Conservation (phyloP, 129 eudicot genomes). For the Heracleum sosnowskyi region DNA sequence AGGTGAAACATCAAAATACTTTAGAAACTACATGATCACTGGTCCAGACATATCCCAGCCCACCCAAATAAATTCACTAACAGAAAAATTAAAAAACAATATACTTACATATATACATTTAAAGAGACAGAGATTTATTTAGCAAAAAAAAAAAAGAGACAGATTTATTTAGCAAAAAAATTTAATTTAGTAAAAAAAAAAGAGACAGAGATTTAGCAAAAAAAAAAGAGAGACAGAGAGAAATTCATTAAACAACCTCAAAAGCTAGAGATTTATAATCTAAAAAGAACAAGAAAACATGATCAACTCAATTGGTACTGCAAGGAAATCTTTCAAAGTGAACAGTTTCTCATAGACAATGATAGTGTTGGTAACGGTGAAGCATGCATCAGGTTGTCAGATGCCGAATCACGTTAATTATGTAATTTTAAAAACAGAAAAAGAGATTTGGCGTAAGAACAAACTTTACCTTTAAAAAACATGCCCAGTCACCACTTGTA, state of each 20-base stretch:
- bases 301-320: neutral
- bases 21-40: neutral
- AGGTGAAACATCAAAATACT: neutral
- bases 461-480: conserved; percentile 67
- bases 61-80: neutral
- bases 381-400: conserved; percentile 5
- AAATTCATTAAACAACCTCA: neutral
- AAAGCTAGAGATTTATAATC: neutral
- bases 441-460: conserved; percentile 6
- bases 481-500: conserved; percentile 78
- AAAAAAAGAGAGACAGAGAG: neutral
- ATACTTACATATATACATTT: neutral
- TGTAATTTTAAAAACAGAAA: neutral
- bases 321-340: neutral
- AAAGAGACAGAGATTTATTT: no score
- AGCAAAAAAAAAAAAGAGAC: no score
- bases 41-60: conserved; percentile 4
- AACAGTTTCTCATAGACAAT: neutral
- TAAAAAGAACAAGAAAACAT: neutral
- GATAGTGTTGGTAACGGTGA: neutral
- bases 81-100: neutral
- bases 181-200: no score
- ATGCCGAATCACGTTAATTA: neutral
- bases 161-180: no score
- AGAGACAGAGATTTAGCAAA: no score